Percentiles rank a stretch among this genome's conserved stretches.
These are phyloP conservation scores for Raphanus hybrid DNA, from an alignment of 441 rosid species.

Conservation along the genomic window DNA sequence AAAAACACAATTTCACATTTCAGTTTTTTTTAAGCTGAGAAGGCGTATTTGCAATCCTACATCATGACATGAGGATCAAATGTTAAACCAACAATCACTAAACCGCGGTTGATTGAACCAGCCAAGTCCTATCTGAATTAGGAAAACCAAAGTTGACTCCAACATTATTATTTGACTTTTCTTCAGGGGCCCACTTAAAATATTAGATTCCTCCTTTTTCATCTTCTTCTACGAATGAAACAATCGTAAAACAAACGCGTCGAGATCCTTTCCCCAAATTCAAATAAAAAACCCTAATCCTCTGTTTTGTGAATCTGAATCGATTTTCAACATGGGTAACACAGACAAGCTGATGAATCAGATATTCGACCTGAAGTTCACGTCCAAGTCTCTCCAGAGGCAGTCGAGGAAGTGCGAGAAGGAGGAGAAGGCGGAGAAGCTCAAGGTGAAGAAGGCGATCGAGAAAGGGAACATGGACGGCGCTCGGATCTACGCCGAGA, in stretches of 20 bases:
- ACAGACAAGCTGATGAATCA: no score
- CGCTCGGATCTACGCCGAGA: conserved; percentile 91
- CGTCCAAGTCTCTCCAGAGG: no score
- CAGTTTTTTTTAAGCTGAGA: conserved; percentile 34
- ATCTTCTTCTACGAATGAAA: no score
- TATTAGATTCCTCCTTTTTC: neutral
- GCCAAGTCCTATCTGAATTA: conserved; percentile 12
- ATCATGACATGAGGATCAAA: neutral
- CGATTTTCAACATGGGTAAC: neutral
- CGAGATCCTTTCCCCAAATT: neutral
- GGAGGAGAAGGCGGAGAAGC: conserved; percentile 36
- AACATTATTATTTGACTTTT: conserved; percentile 2
- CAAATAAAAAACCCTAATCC: conserved; percentile 15
- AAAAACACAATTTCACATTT: conserved; percentile 21
- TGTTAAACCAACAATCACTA: conserved; percentile 10
- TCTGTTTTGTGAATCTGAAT: neutral
- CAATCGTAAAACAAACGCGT: no score
- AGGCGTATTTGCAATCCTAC: conserved; percentile 5
- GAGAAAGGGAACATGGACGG: conserved; percentile 96
- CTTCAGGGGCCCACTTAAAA: neutral
- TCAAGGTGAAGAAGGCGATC: conserved; percentile 66
- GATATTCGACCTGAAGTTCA: no score
- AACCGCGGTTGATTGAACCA: conserved; percentile 24
- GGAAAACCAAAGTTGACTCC: conserved; percentile 35
- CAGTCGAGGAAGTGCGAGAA: neutral